Evolutionary conservation across 371 early-diverging fungal species (phyloP).

Genomic region (Saksenaea oblongispora): DNA sequence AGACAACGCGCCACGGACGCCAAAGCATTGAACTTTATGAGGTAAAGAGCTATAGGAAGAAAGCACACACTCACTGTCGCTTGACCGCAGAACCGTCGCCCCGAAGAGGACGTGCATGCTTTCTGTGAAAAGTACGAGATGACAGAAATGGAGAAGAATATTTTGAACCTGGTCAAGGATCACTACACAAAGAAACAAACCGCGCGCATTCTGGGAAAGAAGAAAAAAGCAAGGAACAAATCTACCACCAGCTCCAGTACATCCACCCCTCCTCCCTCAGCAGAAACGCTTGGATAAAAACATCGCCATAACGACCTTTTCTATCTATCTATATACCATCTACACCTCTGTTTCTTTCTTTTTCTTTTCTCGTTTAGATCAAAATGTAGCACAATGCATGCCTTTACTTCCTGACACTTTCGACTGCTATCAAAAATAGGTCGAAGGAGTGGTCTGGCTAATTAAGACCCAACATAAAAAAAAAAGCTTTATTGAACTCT

Average conservation of each 20-base stretch:
- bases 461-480: background rate
- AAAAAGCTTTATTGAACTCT: background rate
- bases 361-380: too few species aligned
- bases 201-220: background rate
- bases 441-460: too few species aligned
- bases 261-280: background rate
- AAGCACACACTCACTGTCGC: too few species aligned
- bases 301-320: too few species aligned
- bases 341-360: too few species aligned
- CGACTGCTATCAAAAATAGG: too few species aligned
- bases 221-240: background rate
- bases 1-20: background rate
- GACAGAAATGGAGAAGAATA: background rate
- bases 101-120: background rate
- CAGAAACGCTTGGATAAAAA: too few species aligned
- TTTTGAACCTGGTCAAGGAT: background rate
- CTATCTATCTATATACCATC: too few species aligned
- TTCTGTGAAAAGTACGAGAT: background rate
- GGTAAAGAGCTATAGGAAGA: too few species aligned
- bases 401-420: too few species aligned
- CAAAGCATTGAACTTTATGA: background rate
- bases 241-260: background rate
- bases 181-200: background rate
- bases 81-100: background rate
- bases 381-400: too few species aligned